Evolutionary conservation across 805 yeast species (phyloP), one percentile per base, ranked within the genome.

Genomic region (Candida adriatica): DNA sequence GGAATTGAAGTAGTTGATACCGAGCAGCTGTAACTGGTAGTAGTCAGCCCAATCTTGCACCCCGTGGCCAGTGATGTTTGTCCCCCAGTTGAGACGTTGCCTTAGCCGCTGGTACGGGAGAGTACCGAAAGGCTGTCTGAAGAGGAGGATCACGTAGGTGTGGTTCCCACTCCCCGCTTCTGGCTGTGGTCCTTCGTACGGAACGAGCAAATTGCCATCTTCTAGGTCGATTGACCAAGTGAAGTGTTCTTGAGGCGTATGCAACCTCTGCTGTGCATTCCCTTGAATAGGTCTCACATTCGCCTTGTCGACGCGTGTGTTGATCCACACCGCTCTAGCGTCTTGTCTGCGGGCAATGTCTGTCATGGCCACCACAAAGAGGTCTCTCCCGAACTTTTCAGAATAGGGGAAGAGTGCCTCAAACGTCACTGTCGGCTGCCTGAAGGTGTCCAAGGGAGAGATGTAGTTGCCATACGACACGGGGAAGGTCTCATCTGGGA

Each of bases 11-110:
- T 34, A 46, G 31, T 48, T 46, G 5, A 39, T 34, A 9, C 39
- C 49, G 11, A 46, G 24, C 2, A 46, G 48, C 27, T 43, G 43
- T 16, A 46, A 20, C 2, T 33, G 35, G 24, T 45, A 48, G 22
- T 40, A 33, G 10, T 20, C 28, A 3, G 48, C 48, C 51, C 50
- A 48, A 19, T 39, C 41, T 13, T 39, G 31, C n/a, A 43, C 29
- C 2, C 49, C 47, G 29, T 46, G 40, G 1, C 35, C 38, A n/a
- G 37, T 19, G 16, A 35, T 37, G 11, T 35, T 29, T 1, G 49
- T 42, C 3, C 53, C 51, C 50, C 50, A 47, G 33, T 41, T 42
- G 17, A 43, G 44, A 25, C 49, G 39, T 17, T 24, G 39, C 21
- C 28, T 43, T 29, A 46, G 39, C 5, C 20, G 18, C 22, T 43